Conservation (phyloP, 2,329 filamentous ascomycete species). For the Xylaria sp. region DNA sequence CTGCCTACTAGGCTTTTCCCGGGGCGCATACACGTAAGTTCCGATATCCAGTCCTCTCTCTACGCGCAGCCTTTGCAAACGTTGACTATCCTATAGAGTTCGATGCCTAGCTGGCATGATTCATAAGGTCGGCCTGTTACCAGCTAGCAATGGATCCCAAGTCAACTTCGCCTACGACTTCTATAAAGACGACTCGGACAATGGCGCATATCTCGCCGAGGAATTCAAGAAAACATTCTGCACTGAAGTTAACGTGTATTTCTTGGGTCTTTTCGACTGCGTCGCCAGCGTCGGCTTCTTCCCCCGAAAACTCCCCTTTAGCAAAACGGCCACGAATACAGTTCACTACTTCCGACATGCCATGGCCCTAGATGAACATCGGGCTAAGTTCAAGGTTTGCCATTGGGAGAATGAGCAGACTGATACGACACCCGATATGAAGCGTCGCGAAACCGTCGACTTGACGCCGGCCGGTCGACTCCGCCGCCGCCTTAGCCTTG, state of each 20-base stretch:
- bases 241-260: slow-evolving; percentile 36
- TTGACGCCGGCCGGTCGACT: slow-evolving; percentile 23
- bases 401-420: slow-evolving; percentile 32
- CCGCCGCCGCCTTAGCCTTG: slow-evolving; percentile 9
- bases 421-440: neutral
- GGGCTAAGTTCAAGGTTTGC: slow-evolving; percentile 37
- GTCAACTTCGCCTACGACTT: slow-evolving; percentile 38
- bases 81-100: slow-evolving; percentile 24
- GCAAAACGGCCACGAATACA: slow-evolving; percentile 33
- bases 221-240: slow-evolving; percentile 38
- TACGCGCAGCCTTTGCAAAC: neutral
- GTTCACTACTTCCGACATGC: slow-evolving; percentile 35
- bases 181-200: slow-evolving; percentile 36
- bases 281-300: slow-evolving; percentile 39
- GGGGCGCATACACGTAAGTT: slow-evolving; percentile 37
- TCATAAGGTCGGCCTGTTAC: slow-evolving; percentile 35
- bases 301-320: slow-evolving; percentile 35
- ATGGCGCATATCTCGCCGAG: slow-evolving; percentile 30
- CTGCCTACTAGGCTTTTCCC: slow-evolving; percentile 36
- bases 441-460: slow-evolving; percentile 29
- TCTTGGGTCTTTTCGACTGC: slow-evolving; percentile 35
- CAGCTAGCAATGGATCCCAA: slow-evolving; percentile 35
- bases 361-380: slow-evolving; percentile 36
- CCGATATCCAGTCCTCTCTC: neutral
- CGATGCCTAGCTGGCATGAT: slow-evolving; percentile 37